Conservation (phyloP, 768 basidiomycete species). For the Rhodotorula kratochvilovae region DNA sequence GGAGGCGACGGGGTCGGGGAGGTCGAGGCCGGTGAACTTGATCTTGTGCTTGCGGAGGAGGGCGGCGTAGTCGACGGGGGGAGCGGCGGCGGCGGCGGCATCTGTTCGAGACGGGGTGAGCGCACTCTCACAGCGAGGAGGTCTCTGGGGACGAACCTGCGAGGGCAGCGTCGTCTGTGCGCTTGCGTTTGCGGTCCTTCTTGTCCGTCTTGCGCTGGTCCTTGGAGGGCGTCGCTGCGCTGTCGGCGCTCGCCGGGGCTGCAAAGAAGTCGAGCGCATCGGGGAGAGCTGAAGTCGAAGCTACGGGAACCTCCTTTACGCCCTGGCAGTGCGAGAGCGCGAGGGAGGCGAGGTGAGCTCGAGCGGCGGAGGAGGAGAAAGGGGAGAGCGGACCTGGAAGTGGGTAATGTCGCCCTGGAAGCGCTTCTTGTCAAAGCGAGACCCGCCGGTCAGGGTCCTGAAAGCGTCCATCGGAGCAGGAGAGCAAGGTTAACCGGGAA, state of each 20-base stretch:
- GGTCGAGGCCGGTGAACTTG: slow-evolving; percentile 65
- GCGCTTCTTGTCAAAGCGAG: slow-evolving; percentile 71
- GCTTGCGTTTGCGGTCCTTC: slow-evolving; percentile 40
- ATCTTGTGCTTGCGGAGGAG: slow-evolving; percentile 59
- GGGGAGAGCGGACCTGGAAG: slow-evolving; percentile 57
- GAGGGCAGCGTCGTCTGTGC: background rate
- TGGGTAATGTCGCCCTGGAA: slow-evolving; percentile 66
- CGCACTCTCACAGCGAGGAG: no score
- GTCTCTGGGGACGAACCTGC: no score
- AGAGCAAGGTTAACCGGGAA: background rate
- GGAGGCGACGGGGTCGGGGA: slow-evolving; percentile 59
- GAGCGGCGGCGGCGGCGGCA: background rate
- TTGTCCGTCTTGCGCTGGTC: slow-evolving; percentile 41
- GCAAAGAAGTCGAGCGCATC: slow-evolving; percentile 87
- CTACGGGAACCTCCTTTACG: background rate
- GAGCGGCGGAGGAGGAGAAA: background rate
- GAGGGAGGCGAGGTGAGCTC: background rate
- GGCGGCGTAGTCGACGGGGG: slow-evolving; percentile 24
- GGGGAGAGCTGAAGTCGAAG: slow-evolving; percentile 54
- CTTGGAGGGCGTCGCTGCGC: slow-evolving; percentile 36
- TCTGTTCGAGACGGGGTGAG: no score
- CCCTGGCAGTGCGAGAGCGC: background rate
- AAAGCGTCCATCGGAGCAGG: slow-evolving; percentile 69
- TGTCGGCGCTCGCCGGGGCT: slow-evolving; percentile 54
- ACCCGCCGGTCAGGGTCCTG: slow-evolving; percentile 80